Evolutionary conservation across 495 filamentous ascomycete species (phyloP), one percentile per base, ranked within the genome.

Genomic region (Aspergillus baeticus): DNA sequence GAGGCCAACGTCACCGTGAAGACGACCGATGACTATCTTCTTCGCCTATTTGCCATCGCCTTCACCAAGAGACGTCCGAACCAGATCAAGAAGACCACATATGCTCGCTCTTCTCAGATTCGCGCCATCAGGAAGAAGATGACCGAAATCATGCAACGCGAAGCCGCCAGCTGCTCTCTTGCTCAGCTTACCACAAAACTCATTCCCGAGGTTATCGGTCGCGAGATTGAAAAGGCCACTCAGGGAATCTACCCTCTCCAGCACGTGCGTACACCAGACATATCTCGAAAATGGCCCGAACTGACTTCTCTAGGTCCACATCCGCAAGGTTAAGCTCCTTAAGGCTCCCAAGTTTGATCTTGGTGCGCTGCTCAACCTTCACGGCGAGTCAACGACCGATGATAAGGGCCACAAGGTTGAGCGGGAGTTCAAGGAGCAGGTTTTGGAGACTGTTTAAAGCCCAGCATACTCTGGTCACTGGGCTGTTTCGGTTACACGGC

Each of bases 51-150:
- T 79, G 89, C 88, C 73, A 98, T 98, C 67, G 94, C 94, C 61
- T 98, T 98, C 84, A 98, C 94, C 74, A 98, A 97, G 89, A 82
- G 90, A 73, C 84, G 94, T 66, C 91, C 92, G 60, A 98, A 98
- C 82, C 94, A 98, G 81, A 91, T 98, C 81, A 96, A 96, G 88
- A 98, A 97, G 87, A 98, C 94, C 64, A 98, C 95, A 67, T 98
- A 98, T 72, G 94, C 94, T 57, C 84, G 86, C 56, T 89, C 90
- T 63, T 96, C 93, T 55, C 94, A 98, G 78, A 97, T 98, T 74
- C 86, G 95, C 55, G 84, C 88, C 62, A 98, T 98, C 74, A 87
- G 94, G 77, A 93, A 92, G 84, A 98, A 98, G 90, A 98, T 98
- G 94, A 87, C 86, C 45, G 94, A 98, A 82, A 98, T 98, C 78